These are phyloP conservation scores for Naegleria lovaniensis DNA, from an alignment of 208 protist species.

Conservation along the genomic window DNA sequence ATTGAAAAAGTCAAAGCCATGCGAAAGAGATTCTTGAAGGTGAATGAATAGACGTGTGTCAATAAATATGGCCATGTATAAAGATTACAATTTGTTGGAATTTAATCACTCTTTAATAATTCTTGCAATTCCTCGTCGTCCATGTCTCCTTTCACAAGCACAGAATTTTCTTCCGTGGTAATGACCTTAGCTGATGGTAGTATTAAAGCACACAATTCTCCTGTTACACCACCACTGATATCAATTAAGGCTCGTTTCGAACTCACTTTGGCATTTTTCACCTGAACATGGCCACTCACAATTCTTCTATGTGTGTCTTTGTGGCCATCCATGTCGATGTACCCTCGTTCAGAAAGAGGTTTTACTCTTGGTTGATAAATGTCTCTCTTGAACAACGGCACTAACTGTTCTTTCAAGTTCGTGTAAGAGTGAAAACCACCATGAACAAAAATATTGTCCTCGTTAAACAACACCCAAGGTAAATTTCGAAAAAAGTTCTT, in stretches of 20 bases:
- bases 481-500: background rate
- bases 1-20: constrained; percentile 9
- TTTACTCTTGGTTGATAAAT: background rate
- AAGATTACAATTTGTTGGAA: too few relatives aligned
- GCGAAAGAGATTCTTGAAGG: background rate
- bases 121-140: background rate
- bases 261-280: background rate
- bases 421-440: background rate
- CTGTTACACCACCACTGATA: background rate
- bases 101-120: background rate
- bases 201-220: background rate
- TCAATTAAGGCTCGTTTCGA: background rate
- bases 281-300: background rate
- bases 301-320: background rate
- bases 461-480: background rate
- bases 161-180: background rate
- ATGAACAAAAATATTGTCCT: constrained; percentile 2
- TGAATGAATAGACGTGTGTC: background rate
- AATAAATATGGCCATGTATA: too few relatives aligned
- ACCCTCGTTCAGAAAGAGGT: background rate
- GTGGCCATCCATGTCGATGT: background rate
- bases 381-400: background rate
- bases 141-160: background rate
- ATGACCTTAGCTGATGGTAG: background rate
- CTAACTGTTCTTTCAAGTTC: background rate